A percentile compares a stretch with the other conserved stretches of the same genome.
Conservation (phyloP, 371 early-diverging fungal genomes). For the Encephalitozoon romaleae region DNA sequence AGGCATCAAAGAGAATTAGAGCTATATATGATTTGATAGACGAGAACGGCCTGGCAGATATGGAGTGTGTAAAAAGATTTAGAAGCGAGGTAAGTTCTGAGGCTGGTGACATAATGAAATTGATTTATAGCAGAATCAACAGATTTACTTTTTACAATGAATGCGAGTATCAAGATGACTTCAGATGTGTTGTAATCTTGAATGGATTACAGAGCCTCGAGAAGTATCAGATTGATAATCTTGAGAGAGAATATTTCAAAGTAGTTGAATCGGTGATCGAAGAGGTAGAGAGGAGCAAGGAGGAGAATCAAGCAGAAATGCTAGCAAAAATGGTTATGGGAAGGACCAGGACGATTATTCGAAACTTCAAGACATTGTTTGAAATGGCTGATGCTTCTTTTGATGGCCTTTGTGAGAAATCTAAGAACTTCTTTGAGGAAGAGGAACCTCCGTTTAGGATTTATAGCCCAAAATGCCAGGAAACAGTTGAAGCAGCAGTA, state of each 20-base stretch:
- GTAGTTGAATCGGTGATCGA: conserved; percentile 14
- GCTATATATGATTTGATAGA: conserved; percentile 20
- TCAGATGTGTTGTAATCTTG: conserved; percentile 19
- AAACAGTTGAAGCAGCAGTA: background rate
- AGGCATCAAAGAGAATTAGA: background rate
- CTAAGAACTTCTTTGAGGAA: conserved; percentile 8
- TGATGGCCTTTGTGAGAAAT: background rate
- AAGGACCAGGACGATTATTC: background rate
- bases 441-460: conserved; percentile 5
- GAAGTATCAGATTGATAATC: background rate
- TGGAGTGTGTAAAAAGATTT: conserved; percentile 17
- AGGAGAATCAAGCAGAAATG: background rate
- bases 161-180: conserved; percentile 27
- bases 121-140: conserved; percentile 6
- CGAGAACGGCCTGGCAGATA: conserved; percentile 3
- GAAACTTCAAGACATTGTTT: background rate
- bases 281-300: background rate
- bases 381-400: conserved; percentile 10
- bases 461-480: conserved; percentile 5
- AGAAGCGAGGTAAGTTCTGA: conserved; percentile 7
- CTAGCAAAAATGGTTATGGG: background rate
- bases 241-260: conserved; percentile 15
- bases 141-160: conserved; percentile 36
- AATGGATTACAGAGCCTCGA: conserved; percentile 13
- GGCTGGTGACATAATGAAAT: background rate